Base-by-base conservation (phyloP, 2,329 filamentous ascomycete species). In the Xylogone sp. region DNA sequence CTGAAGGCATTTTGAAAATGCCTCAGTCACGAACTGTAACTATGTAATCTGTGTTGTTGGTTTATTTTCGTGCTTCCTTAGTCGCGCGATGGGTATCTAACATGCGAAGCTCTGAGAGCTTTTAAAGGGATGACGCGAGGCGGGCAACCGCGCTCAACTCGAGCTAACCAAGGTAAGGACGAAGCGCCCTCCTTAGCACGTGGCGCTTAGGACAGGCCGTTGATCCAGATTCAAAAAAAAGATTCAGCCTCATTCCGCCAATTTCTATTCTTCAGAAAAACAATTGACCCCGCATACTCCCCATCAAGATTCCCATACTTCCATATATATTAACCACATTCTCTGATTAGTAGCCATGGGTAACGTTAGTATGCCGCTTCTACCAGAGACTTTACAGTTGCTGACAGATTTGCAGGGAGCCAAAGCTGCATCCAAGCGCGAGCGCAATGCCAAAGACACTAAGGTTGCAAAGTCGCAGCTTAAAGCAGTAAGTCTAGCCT, bases 351-450 rank as follows among this genome's bases (percentile, higher is more conserved):
- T 39, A 39, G 13, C 34, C 4, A 39, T 39, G 34, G 34, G 34
- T 39, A 39, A 39, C 34, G 34, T 39, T 7, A 39, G 34, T 39
- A 39, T 39, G 13, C 4, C n/a, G 5, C n/a, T 39, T 39, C 13
- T 39, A 18, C 5, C 10, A 39, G 12, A 7, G 12, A 52, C 24
- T 44, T 43, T 46, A 42, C 43, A 19, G 24, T 21, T 43, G 34
- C 50, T 56, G 46, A 55, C 27, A 39, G 29, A 13, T 42, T n/a
- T 27, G 49, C 49, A 83, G 79, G 83, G 83, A 73, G 81, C 80
- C 69, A 86, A 83, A 70, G 82, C 83, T 68, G 75, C 78, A 68
- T 81, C 85, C 72, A 88, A 88, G 81, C 85, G 86, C 59, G 86
- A 87, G 69, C 84, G 86, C 71, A 84, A 84, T 68, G 74, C 75